Base-by-base conservation (phyloP, 2,329 filamentous ascomycete species). In the Tolypocladium pustulatum region DNA sequence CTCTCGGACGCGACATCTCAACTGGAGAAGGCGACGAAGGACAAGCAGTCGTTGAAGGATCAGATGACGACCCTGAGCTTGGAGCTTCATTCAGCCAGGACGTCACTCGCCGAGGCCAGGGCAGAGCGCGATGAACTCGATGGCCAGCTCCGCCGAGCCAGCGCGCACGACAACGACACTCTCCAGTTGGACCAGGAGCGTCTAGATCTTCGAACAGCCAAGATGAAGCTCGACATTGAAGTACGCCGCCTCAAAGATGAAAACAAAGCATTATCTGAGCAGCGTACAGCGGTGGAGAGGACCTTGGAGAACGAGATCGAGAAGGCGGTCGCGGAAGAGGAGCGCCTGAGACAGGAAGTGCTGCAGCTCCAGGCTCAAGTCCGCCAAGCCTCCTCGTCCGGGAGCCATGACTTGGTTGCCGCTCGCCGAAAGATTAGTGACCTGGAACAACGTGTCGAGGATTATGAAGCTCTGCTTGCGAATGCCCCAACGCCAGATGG, bases 101-200 rank as follows among this genome's bases (percentile, higher is more conserved):
- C 76, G n/a, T 79, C 80, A 0, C 73, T 84, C 15, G 77, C 80
- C 15, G 83, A 86, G 62, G 71, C 79, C 10, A 80, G 85, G 68
- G 81, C 84, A 1, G 86, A 90, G 64, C 81, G 86, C 13, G 85
- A 89, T 65, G 85, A 88, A 66, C 72, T 89, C 25, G 81, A 86
- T 58, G 79, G 73, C 37, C 83, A 87, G 65, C 73, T 90, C 25
- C 77, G 78, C 52, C 77, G 78, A 30, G 68, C 76, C n/a, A 77
- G 76, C 61, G 76, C 82, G 43, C 79, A 81, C 58, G 82, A 81
- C 55, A 80, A 80, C 58, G 82, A 86, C 59, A 82, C 79, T 1
- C 80, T 83, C 64, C 81, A 80, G 15, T 69, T 88, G 53, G 87
- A 90, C 63, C 82, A 86, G 61, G 88, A 90, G 66, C 85, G 86